Base-by-base conservation (phyloP, 2,329 filamentous ascomycete species). In the Scolecobasidium constrictum region DNA sequence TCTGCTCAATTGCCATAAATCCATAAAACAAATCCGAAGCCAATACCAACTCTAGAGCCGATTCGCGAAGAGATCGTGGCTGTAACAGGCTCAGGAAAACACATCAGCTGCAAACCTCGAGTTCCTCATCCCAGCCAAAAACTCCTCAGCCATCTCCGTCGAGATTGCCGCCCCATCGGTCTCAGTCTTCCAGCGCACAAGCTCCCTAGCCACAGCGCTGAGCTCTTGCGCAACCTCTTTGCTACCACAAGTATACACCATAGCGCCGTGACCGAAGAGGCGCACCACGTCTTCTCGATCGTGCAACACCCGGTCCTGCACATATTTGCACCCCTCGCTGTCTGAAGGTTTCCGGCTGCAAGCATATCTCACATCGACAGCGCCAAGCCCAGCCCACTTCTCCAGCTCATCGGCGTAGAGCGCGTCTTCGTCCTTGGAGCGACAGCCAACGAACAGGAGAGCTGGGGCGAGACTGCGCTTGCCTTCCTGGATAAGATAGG, bases 401-500 rank as follows among this genome's bases (percentile, higher is more conserved):
- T 68, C 66, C 3, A 83, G 58, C 47, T 77, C 72, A 0, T 72
- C 69, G 0, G 66, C 60, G 59, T 84, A 84, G 0, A 84, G 53
- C 35, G 76, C 67, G 49, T 83, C 80, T 11, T 62, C 56, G 0
- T 64, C 66, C 1, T 71, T 69, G 4, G 63, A 55, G n/a, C 74
- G 72, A 54, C 78, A 83, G 4, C 80, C 81, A 50, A 75, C 70
- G 63, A 81, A 82, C 1, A 84, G 65, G n/a, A 83, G 47, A 0
- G 78, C 77, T 0, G 72, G 74, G 0, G 75, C 78, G 0, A 83
- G 62, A 11, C 52, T 51, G 13, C 71, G 64, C 16, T 31, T 31
- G 9, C 26, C 26, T 31, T 31, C 26, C 26, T 31, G 9, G 26
- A 31, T 31, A 7, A 31, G 26, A n/a, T 31, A 31, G 9, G 26